Base-by-base conservation (phyloP, 2,329 filamentous ascomycete genomes). In the Harringtonia lauricola region DNA sequence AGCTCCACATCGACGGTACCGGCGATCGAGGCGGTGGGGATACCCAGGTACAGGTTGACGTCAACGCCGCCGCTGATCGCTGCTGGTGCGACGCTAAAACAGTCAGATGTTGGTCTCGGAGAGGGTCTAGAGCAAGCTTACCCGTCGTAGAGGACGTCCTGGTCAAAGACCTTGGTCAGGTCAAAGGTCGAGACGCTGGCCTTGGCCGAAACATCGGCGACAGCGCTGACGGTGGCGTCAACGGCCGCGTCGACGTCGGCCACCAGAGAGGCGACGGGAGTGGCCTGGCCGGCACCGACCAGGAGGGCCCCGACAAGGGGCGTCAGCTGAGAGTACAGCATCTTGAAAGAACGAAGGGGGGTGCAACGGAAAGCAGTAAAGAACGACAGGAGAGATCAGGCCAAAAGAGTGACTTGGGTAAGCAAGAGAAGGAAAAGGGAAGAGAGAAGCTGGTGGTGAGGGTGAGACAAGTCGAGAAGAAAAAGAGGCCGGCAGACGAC, bases 91-190 rank as follows among this genome's bases (percentile, higher is more conserved):
- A 47, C 42, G 33, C 51, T 50, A 30, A 9, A 33, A 15, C 30
- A 21, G 34, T 36, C 14, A 36, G 31, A 9, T 9, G 8, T 17
- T 8, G 17, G 13, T 3, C 5, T 12, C 14, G 21, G 17, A 36
- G 34, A 36, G 18, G 14, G 14, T 5, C 2, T 8, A 18, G 17
- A 13, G 10, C 19, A 22, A 24, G 19, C 48, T 14, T 41, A 48
- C 47, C 52, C 53, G 17, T 44, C n/a, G 43, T 47, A 55, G n/a
- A 55, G 49, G 2, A 36, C 47, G 40, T 47, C 47, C 38, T 52
- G 42, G 17, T 52, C 36, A 36, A 41, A 51, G 39, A 24, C 35
- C 48, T 51, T 51, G 42, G 18, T 15, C 19, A 54, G 41, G 41
- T 42, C 22, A 37, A 53, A 54, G 13, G 39, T 14, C 22, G 17